Base-by-base conservation (phyloP, 2,329 filamentous ascomycete species). In the Fusarium paranaense region DNA sequence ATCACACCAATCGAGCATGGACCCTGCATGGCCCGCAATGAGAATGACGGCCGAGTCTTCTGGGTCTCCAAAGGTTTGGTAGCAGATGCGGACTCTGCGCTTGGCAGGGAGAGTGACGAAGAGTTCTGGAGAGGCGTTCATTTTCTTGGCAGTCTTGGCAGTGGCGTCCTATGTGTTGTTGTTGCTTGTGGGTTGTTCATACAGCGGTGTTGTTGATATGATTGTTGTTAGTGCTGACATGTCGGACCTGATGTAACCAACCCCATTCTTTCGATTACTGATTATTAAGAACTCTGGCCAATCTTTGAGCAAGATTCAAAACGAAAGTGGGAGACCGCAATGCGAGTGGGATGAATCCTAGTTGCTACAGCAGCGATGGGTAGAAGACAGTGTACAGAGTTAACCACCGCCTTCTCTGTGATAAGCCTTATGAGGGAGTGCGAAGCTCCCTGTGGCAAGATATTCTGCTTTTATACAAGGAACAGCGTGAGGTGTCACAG, bases 71-170 rank as follows among this genome's bases (percentile, higher is more conserved):
- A 76, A 75, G 3, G 76, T 77, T 60, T 78, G 79, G 35, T 81
- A 81, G 66, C 79, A 82, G 30, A 82, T 72, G 13, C 76, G 74
- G 32, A 79, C 80, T 2, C 77, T 65, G 7, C 61, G 40, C 20
- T 45, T 45, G 13, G 20, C 77, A 1, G 77, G 73, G 18, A 81
- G 68, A 0, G 62, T 66, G 10, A 77, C 71, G 20, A 81, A 81
- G 16, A 75, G 76, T 14, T 81, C 79, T 16, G 54, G 27, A 1
- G 75, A 77, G 30, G 33, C 33, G 10, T 76, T 32, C 74, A 77
- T 72, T n/a, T 37, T 62, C 47, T 54, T 54, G 47, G 45, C 20
- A 22, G 20, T 22, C 40, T 45, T 45, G 40, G 22, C 14, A 18
- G 22, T 18, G 42, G 8, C 8, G 22, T 16, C 8, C n/a, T 18